Evolutionary conservation across 305 asterid genomes (phyloP).

Genomic region (Solanum hybrid): DNA sequence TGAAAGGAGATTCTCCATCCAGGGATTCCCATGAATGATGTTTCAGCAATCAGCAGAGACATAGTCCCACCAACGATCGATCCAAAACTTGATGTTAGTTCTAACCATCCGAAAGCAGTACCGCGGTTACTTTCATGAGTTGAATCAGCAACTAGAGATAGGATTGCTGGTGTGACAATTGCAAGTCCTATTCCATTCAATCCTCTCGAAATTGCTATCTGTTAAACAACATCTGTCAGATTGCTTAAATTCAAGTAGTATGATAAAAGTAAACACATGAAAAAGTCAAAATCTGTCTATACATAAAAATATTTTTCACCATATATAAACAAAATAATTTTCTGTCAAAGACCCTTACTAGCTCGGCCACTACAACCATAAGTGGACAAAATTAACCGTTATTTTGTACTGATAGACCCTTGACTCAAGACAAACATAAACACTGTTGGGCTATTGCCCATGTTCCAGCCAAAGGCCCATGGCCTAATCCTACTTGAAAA

Average conservation of each 20-base stretch:
- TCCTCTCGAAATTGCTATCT: constrained; percentile 76
- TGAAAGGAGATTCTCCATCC: constrained; percentile 87
- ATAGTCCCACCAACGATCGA: constrained; percentile 56
- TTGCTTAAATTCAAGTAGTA: not conserved
- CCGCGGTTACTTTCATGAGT: constrained; percentile 60
- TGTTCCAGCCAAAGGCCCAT: no score
- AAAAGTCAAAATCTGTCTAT: no score
- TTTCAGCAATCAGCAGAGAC: constrained; percentile 54
- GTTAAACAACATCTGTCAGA: constrained; percentile 9
- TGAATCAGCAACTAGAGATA: constrained; percentile 69
- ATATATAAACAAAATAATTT: no score
- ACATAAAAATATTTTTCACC: no score
- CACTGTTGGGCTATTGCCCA: not conserved
- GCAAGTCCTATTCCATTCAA: constrained; percentile 74
- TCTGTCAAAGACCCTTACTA: no score
- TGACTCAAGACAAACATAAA: not conserved
- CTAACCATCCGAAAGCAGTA: constrained; percentile 73
- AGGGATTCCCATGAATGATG: constrained; percentile 54
- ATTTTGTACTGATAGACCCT: not conserved
- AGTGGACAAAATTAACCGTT: no score
- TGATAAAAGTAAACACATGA: not conserved
- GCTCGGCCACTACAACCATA: no score
- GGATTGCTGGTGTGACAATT: constrained; percentile 44
- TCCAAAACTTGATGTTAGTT: constrained; percentile 44
- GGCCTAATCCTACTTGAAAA: no score